phyloP scores from a whole-genome alignment of 208 protist species.

The Tritrichomonas musculus region DNA sequence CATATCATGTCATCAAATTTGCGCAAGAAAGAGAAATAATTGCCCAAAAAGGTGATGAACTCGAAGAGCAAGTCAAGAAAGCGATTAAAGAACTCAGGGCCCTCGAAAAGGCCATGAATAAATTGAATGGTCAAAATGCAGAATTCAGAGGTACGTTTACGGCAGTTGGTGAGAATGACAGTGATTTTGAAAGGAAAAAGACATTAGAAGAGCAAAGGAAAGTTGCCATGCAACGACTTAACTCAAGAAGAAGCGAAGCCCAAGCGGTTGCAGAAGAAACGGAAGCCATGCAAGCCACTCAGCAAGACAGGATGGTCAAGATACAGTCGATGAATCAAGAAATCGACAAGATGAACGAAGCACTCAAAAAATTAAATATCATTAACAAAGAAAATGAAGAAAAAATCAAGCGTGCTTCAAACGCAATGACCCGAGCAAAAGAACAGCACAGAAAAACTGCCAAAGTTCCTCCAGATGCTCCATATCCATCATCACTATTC shows the following conservation, averaged over 20 bases:
- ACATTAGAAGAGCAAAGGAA: neutral
- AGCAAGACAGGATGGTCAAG: neutral
- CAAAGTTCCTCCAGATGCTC: neutral
- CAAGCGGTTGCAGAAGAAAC: neutral
- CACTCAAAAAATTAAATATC: neutral
- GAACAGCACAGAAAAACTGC: neutral
- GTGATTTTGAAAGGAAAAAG: neutral
- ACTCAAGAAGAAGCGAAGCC: neutral
- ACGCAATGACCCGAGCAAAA: neutral
- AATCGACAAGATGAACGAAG: neutral
- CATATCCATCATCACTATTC: neutral
- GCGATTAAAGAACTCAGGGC: neutral
- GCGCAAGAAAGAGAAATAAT: neutral
- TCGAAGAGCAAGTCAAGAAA: neutral
- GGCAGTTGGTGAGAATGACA: neutral
- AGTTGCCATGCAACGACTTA: neutral
- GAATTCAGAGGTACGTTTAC: neutral
- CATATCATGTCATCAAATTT: slow-evolving; percentile 29
- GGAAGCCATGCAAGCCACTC: neutral
- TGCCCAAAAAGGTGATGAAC: neutral
- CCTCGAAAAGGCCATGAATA: neutral
- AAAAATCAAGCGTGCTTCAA: neutral
- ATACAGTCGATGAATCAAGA: neutral
- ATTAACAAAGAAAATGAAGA: neutral
- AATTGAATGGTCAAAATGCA: neutral